A percentile compares a stretch with the other conserved stretches of the same genome.
phyloP scores from a whole-genome alignment of 1,139 yeast species.

The Citeromyces siamensis region DNA sequence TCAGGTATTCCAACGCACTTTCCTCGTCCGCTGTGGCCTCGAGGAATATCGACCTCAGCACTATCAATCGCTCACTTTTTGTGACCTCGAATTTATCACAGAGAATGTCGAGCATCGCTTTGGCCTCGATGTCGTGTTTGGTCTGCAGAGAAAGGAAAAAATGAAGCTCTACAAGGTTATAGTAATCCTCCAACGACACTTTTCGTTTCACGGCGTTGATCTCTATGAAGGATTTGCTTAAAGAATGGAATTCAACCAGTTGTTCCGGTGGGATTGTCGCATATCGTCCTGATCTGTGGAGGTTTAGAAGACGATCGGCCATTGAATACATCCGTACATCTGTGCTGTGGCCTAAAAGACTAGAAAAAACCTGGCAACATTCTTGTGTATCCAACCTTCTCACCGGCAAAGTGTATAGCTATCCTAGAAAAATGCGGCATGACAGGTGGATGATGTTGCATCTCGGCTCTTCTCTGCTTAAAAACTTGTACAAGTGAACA shows the following conservation, averaged over 20 bases:
- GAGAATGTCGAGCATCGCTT: constrained; percentile 46
- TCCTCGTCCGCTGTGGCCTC: constrained; percentile 43
- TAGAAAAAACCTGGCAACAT: too few relatives aligned
- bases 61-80: constrained; percentile 39
- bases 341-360: too few relatives aligned
- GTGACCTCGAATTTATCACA: constrained; percentile 51
- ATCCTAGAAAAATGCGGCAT: too few relatives aligned
- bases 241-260: constrained; percentile 1
- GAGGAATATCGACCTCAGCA: constrained; percentile 42
- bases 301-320: constrained; percentile 10
- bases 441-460: too few relatives aligned
- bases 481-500: too few relatives aligned
- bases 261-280: constrained; percentile 5
- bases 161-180: constrained; percentile 54
- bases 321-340: too few relatives aligned
- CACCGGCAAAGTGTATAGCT: too few relatives aligned
- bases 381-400: too few relatives aligned
- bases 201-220: constrained; percentile 8
- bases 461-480: too few relatives aligned
- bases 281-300: constrained; percentile 13
- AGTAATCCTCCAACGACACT: constrained; percentile 36
- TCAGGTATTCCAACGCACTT: constrained; percentile 24
- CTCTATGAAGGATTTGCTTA: constrained; percentile 7
- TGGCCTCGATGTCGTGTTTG: constrained; percentile 63
- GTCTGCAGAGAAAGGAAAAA: constrained; percentile 55